phyloP scores from a whole-genome alignment of 345 rosid genomes.

The Lepidium sativum region DNA sequence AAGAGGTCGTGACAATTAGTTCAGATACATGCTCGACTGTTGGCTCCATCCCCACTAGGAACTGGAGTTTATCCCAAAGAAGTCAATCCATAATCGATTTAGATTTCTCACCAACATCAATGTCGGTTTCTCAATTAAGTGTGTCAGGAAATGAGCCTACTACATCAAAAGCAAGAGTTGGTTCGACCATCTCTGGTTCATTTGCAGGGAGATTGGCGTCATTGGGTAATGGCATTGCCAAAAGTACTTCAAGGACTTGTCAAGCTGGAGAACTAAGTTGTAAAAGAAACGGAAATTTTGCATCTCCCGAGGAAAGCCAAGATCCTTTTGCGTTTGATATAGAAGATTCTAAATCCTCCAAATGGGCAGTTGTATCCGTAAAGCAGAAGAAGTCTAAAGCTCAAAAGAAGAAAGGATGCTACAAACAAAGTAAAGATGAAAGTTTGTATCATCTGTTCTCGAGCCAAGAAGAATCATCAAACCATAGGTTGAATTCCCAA shows the following conservation, averaged over 20 bases:
- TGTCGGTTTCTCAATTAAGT: conserved; percentile 41
- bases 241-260: conserved; percentile 32
- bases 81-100: conserved; percentile 35
- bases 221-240: conserved; percentile 33
- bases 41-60: conserved; percentile 35
- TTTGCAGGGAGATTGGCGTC: conserved; percentile 45
- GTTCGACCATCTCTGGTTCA: conserved; percentile 46
- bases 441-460: conserved; percentile 28
- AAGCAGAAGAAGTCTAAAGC: conserved; percentile 40
- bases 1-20: conserved; percentile 47
- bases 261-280: conserved; percentile 34
- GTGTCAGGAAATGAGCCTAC: conserved; percentile 36
- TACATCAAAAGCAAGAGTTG: conserved; percentile 35
- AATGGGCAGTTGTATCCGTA: conserved; percentile 74
- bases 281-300: conserved; percentile 31
- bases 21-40: conserved; percentile 41
- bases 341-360: conserved; percentile 73
- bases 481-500: conserved; percentile 28
- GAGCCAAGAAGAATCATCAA: conserved; percentile 50
- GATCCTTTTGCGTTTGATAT: conserved; percentile 95
- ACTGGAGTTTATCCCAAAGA: conserved; percentile 38
- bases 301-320: conserved; percentile 42
- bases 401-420: conserved; percentile 30
- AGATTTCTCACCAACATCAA: conserved; percentile 28
- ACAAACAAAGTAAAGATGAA: conserved; percentile 36